A percentile compares a stretch with the other conserved stretches of the same genome.
These are phyloP conservation scores for Trichothecium sympodiale DNA, from an alignment of 2,329 filamentous ascomycete genomes.

Conservation along the genomic window DNA sequence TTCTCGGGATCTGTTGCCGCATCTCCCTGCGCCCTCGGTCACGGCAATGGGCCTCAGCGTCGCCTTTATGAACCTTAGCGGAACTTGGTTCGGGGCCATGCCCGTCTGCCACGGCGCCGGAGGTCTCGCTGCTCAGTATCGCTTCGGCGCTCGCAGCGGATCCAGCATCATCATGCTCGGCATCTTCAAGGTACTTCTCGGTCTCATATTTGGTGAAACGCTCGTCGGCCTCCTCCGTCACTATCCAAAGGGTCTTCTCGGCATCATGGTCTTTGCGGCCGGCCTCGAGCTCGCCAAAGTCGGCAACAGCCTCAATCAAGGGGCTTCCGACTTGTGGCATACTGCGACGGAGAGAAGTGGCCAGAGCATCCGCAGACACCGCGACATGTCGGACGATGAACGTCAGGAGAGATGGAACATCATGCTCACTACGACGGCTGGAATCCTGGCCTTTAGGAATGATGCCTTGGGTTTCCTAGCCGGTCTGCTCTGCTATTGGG, in stretches of 20 bases:
- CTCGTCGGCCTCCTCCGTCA: constrained; percentile 58
- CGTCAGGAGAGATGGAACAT: constrained; percentile 70
- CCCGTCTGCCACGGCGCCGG: constrained; percentile 90
- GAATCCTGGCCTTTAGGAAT: constrained; percentile 77
- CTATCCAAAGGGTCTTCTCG: constrained; percentile 70
- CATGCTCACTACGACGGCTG: constrained; percentile 79
- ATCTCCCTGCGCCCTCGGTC: constrained; percentile 54
- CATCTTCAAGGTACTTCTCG: constrained; percentile 61
- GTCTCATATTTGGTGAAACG: constrained; percentile 61
- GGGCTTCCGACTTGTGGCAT: constrained; percentile 49
- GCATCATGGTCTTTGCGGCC: constrained; percentile 81
- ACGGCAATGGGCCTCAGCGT: constrained; percentile 75
- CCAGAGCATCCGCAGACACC: constrained; percentile 27
- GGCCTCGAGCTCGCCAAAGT: constrained; percentile 82
- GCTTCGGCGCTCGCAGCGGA: constrained; percentile 84
- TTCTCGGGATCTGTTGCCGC: constrained; percentile 64
- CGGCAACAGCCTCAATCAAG: constrained; percentile 73
- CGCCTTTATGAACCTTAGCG: constrained; percentile 69
- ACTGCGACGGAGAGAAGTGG: constrained; percentile 28
- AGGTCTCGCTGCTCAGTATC: constrained; percentile 79
- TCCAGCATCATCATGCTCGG: constrained; percentile 75
- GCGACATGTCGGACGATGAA: constrained; percentile 53
- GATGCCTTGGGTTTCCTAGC: constrained; percentile 79
- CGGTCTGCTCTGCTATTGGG: constrained; percentile 69
- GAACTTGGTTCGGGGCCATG: constrained; percentile 91